phyloP scores from a whole-genome alignment of 2,329 filamentous ascomycete species.

The Calonectria pseudoturangicola region DNA sequence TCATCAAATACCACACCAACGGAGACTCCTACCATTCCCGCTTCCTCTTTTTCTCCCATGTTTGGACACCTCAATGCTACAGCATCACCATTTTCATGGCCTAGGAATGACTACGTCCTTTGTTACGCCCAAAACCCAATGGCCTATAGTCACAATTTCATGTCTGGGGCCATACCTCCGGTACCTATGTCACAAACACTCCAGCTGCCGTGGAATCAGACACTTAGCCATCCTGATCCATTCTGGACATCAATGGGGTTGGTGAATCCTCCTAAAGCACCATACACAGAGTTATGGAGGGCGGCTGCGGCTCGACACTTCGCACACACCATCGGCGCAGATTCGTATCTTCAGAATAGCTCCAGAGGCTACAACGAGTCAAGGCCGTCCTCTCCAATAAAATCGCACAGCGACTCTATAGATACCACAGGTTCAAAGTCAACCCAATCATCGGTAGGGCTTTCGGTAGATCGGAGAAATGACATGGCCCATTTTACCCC shows the following conservation, averaged over 20 bases:
- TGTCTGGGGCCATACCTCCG: background rate
- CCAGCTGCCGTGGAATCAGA: background rate
- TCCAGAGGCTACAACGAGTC: background rate
- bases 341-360: background rate
- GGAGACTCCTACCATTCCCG: background rate
- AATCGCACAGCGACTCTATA: too few relatives aligned
- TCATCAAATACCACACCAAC: background rate
- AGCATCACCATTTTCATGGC: background rate
- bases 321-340: background rate
- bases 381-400: background rate
- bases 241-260: background rate
- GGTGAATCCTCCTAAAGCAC: background rate
- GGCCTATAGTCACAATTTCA: background rate
- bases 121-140: background rate
- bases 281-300: background rate
- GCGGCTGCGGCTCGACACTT: background rate
- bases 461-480: background rate
- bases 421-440: background rate
- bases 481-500: too few relatives aligned
- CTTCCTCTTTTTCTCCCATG: background rate
- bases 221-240: background rate
- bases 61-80: background rate
- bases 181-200: background rate
- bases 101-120: background rate
- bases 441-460: background rate